Evolutionary conservation across 2,329 filamentous ascomycete genomes (phyloP).

Genomic region (Clonostachys solani): DNA sequence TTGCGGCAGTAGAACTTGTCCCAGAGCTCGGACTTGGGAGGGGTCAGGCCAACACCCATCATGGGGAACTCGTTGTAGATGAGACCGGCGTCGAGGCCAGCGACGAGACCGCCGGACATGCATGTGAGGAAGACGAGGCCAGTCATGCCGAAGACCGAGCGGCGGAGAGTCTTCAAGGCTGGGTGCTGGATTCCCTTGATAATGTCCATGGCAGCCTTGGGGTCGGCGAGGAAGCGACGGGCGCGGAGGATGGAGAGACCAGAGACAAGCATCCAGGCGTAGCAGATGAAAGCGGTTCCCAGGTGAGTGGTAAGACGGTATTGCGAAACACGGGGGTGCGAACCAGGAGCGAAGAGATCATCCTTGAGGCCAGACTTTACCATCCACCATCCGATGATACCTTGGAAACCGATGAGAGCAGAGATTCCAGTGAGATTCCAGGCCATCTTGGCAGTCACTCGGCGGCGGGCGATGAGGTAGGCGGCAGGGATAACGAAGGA

Average conservation of each 20-base stretch:
- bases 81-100: conserved; percentile 89
- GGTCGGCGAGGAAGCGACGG: conserved; percentile 64
- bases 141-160: conserved; percentile 66
- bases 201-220: conserved; percentile 55
- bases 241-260: conserved; percentile 81
- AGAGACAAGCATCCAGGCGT: conserved; percentile 89
- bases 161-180: conserved; percentile 68
- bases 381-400: conserved; percentile 99
- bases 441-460: conserved; percentile 76
- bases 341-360: conserved; percentile 87
- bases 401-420: conserved; percentile 88
- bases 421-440: conserved; percentile 77
- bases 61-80: conserved; percentile 99
- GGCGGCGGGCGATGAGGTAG: conserved; percentile 80
- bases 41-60: conserved; percentile 83
- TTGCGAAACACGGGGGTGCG: conserved; percentile 88
- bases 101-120: conserved; percentile 91
- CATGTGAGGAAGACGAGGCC: conserved; percentile 81
- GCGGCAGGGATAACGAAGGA: conserved; percentile 83
- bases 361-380: conserved; percentile 95
- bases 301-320: conserved; percentile 90
- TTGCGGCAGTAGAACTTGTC: conserved; percentile 80
- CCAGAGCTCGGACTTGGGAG: conserved; percentile 79
- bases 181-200: conserved; percentile 62
- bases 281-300: conserved; percentile 86